These are phyloP conservation scores for Hemileccinum rubropunctum DNA, from an alignment of 768 basidiomycete species.

Conservation along the genomic window DNA sequence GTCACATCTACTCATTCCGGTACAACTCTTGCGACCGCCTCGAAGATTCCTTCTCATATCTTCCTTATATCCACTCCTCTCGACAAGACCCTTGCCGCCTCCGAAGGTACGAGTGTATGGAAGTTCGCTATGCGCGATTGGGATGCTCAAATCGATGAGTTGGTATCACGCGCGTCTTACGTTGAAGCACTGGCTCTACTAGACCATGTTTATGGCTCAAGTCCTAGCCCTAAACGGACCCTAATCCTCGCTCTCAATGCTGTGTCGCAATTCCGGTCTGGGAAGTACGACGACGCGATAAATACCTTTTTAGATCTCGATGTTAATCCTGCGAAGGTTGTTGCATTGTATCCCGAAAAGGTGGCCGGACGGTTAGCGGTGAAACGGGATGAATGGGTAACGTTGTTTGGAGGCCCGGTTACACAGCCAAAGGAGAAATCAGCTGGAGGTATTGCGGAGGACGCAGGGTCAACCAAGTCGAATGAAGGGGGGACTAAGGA, in stretches of 20 bases:
- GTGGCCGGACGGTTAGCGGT: conserved; percentile 78
- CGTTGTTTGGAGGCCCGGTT: conserved; percentile 76
- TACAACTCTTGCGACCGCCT: conserved; percentile 25
- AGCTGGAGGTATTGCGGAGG: conserved; percentile 16
- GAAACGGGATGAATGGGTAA: conserved; percentile 70
- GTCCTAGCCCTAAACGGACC: conserved; percentile 37
- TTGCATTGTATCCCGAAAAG: conserved; percentile 81
- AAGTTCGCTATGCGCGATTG: conserved; percentile 66
- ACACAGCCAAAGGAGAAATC: conserved; percentile 12
- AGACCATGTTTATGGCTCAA: conserved; percentile 37
- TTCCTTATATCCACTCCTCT: conserved; percentile 71
- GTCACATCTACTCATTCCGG: conserved; percentile 45
- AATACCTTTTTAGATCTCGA: conserved; percentile 86
- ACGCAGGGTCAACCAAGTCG: conserved; percentile 24
- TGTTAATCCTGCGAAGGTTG: conserved; percentile 89
- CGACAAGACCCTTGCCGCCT: conserved; percentile 60
- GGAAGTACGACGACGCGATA: conserved; percentile 74
- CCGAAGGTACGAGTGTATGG: conserved; percentile 82
- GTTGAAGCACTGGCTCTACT: conserved; percentile 78
- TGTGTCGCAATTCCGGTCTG: conserved; percentile 68
- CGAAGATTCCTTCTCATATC: conserved; percentile 36
- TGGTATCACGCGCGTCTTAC: conserved; percentile 66
- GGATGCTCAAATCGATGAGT: conserved; percentile 82
- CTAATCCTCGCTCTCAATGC: conserved; percentile 74
- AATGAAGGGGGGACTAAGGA: conserved; percentile 27